Conservation (phyloP, 371 early-diverging fungal genomes). For the Coemansia sp. region DNA sequence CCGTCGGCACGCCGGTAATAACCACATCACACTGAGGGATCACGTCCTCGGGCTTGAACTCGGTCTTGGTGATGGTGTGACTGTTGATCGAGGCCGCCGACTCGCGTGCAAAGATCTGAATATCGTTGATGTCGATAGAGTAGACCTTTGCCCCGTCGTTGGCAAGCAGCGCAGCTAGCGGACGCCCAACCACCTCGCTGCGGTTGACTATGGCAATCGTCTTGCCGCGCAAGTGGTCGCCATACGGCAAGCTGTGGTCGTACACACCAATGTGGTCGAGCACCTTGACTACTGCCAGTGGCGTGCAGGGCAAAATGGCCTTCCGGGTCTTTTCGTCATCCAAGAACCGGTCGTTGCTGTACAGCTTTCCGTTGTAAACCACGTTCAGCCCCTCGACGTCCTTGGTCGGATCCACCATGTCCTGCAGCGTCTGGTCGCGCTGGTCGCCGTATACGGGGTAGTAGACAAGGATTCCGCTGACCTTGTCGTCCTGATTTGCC, state of each 20-base stretch:
- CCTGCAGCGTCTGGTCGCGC: conserved; percentile 92
- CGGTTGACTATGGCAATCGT: conserved; percentile 93
- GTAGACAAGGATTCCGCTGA: conserved; percentile 94
- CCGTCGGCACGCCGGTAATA: conserved; percentile 92
- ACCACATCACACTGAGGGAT: conserved; percentile 88
- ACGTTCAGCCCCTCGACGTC: conserved; percentile 97
- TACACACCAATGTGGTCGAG: conserved; percentile 93
- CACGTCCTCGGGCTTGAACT: conserved; percentile 71
- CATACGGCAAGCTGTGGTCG: conserved; percentile 84
- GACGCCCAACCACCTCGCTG: conserved; percentile 95
- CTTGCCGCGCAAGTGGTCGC: conserved; percentile 92
- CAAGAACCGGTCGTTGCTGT: conserved; percentile 91
- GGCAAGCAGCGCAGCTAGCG: conserved; percentile 94
- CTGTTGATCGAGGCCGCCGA: conserved; percentile 70
- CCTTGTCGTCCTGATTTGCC: conserved; percentile 79
- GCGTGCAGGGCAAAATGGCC: conserved; percentile 96
- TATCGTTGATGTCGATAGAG: conserved; percentile 88
- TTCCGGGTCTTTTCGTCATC: conserved; percentile 79
- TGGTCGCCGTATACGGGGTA: conserved; percentile 93
- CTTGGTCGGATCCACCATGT: conserved; percentile 80
- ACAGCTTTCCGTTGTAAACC: conserved; percentile 90
- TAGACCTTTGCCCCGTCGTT: conserved; percentile 97
- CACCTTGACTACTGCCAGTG: conserved; percentile 91
- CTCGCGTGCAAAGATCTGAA: conserved; percentile 87
- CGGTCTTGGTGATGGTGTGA: conserved; percentile 77